Conservation (phyloP, 768 basidiomycete species). For the Coprinopsis strossmayeri region DNA sequence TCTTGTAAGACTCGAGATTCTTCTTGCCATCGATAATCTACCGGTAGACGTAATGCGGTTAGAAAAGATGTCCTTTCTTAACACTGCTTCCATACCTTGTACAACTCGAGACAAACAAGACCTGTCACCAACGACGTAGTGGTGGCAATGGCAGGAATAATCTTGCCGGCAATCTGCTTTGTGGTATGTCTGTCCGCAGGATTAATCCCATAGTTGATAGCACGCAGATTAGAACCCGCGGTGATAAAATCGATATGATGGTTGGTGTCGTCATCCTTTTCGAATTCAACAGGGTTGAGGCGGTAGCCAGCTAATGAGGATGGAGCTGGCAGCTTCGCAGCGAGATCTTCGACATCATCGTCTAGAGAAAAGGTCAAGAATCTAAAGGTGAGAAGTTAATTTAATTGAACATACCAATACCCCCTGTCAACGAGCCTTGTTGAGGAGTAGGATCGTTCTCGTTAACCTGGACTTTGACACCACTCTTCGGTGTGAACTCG, state of each 20-base stretch:
- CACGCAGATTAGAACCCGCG: slow-evolving; percentile 93
- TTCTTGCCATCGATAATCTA: slow-evolving; percentile 95
- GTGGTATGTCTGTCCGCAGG: slow-evolving; percentile 86
- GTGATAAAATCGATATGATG: slow-evolving; percentile 99
- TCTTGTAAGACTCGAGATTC: slow-evolving; percentile 94
- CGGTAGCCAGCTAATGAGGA: slow-evolving; percentile 95
- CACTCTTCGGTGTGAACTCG: slow-evolving; percentile 88
- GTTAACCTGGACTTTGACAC: slow-evolving; percentile 88
- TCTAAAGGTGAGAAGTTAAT: no score
- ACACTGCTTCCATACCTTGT: slow-evolving; percentile 58
- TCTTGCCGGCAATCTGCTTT: slow-evolving; percentile 98
- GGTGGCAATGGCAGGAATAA: slow-evolving; percentile 99
- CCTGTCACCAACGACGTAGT: slow-evolving; percentile 96
- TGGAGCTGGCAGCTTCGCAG: slow-evolving; percentile 75
- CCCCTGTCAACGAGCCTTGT: slow-evolving; percentile 29
- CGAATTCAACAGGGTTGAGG: slow-evolving; percentile 91
- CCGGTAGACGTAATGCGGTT: neutral
- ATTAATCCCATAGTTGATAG: slow-evolving; percentile 88
- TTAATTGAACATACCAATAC: slow-evolving; percentile 14
- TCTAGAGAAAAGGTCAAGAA: slow-evolving; percentile 26
- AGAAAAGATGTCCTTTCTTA: neutral
- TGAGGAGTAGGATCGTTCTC: slow-evolving; percentile 85
- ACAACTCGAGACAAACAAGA: slow-evolving; percentile 90
- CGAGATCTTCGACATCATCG: slow-evolving; percentile 49
- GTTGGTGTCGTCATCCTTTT: slow-evolving; percentile 98